Conservation (phyloP, 2,329 filamentous ascomycete genomes). For the Ceratocystiopsis brevicomis region DNA sequence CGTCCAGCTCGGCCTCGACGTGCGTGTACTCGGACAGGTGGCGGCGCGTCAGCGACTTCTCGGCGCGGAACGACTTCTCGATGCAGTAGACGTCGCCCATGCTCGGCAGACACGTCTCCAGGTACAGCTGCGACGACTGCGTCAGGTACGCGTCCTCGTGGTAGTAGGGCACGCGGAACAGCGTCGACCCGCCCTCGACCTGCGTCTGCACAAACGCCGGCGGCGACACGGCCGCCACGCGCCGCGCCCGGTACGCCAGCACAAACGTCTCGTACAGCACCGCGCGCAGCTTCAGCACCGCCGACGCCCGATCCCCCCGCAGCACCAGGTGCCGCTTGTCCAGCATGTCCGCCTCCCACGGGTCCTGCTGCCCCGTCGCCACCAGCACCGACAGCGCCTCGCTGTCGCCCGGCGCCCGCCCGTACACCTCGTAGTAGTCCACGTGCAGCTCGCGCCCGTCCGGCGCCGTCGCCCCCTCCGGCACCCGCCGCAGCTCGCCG, state of each 20-base stretch:
- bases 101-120: conserved; percentile 81
- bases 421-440: conserved; percentile 57
- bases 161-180: conserved; percentile 52
- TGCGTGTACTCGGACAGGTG: conserved; percentile 92
- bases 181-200: conserved; percentile 78
- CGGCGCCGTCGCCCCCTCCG: conserved; percentile 57
- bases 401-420: conserved; percentile 65
- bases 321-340: conserved; percentile 71
- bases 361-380: conserved; percentile 42
- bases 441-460: conserved; percentile 76
- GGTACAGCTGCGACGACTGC: conserved; percentile 91
- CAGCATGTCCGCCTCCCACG: conserved; percentile 22
- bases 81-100: conserved; percentile 95
- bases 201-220: conserved; percentile 89
- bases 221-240: conserved; percentile 67
- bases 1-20: conserved; percentile 90
- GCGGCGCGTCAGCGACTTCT: conserved; percentile 85
- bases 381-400: conserved; percentile 77
- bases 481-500: conserved; percentile 70
- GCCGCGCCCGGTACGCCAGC: conserved; percentile 56
- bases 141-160: conserved; percentile 79
- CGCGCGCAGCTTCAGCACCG: conserved; percentile 73
- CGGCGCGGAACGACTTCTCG: conserved; percentile 94
- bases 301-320: conserved; percentile 65
- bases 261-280: conserved; percentile 67